Base-by-base conservation (phyloP, 352 stramenopile genomes). In the Pythium rishiriense region DNA sequence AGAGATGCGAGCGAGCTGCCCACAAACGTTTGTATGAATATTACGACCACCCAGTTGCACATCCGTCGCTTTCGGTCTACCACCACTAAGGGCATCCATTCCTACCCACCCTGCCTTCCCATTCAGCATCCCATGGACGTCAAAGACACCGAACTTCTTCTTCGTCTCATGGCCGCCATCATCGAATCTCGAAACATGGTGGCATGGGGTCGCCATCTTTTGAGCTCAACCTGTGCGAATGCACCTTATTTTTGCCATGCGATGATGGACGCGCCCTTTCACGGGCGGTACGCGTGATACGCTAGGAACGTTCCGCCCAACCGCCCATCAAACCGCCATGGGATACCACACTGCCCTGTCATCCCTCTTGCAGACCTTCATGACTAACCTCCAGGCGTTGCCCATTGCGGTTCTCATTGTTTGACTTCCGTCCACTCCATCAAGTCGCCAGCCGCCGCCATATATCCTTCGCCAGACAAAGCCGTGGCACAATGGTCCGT, bases 401-500 rank as follows among this genome's bases (percentile, higher is more conserved):
- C 2, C 37, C 37, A 12, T 17, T 43, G 14, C 2, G n/a, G 6
- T 17, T 5, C 19, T 47, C 41, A 47, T 47, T 47, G 7, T 25
- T 12, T 47, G 41, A 47, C 41, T 47, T 6, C 5, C 41, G 26
- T 47, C 41, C 41, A 47, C 19, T n/a, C 21, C 41, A 8, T 47
- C 41, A 47, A 47, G n/a, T 4, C 39, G 8, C 7, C 51, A 21
- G 21, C 26, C 24, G 11, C 33, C 14, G 15, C n/a, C n/a, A n/a
- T n/a, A n/a, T n/a, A n/a, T n/a, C n/a, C n/a, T n/a, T n/a, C n/a
- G n/a, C n/a, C n/a, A n/a, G n/a, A n/a, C n/a, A n/a, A n/a, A n/a
- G n/a, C n/a, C n/a, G n/a, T n/a, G n/a, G n/a, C 14, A 37, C 15
- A 3, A 57, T 57, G 50, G 33, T 47, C 33, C 50, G 50, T n/a